Conservation (phyloP, 1,284 basidiomycete species). For the Sporisorium reilianum region DNA sequence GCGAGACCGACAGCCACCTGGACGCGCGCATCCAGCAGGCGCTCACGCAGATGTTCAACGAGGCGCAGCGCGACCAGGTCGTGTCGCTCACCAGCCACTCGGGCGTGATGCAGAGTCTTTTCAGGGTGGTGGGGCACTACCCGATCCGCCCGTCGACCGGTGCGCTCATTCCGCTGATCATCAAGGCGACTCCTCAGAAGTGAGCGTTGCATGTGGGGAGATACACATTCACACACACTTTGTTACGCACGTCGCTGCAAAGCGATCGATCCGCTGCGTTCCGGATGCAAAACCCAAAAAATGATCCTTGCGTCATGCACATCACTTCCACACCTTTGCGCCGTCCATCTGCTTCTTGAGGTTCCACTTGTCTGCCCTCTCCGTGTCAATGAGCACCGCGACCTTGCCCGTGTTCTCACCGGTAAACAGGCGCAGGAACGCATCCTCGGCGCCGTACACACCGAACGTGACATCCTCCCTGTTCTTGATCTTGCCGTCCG, state of each 20-base stretch:
- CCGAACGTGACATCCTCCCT: conserved; percentile 51
- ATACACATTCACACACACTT: not conserved
- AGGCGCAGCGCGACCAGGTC: conserved; percentile 32
- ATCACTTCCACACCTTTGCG: conserved; percentile 46
- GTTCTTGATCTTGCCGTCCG: conserved; percentile 47
- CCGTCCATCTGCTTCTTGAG: conserved; percentile 28
- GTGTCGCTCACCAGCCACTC: conserved; percentile 48
- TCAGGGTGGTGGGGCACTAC: conserved; percentile 37
- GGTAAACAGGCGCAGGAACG: conserved; percentile 46
- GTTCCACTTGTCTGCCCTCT: conserved; percentile 49
- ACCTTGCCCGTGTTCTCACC: conserved; percentile 53
- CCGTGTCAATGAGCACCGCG: conserved; percentile 46
- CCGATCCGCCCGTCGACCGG: conserved; percentile 43
- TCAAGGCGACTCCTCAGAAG: conserved; percentile 52
- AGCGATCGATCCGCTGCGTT: no score
- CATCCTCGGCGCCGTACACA: conserved; percentile 47
- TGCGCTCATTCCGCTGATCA: conserved; percentile 48
- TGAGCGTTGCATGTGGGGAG: no score
- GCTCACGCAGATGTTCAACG: conserved; percentile 35
- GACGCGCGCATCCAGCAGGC: conserved; percentile 36
- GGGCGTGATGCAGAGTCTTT: conserved; percentile 54
- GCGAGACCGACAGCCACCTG: conserved; percentile 28
- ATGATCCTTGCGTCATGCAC: no score
- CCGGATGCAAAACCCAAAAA: not conserved
- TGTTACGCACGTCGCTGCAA: no score